Evolutionary conservation across 352 stramenopile species (phyloP), one percentile per base, ranked within the genome.

Genomic region (Phytophthora vignae): DNA sequence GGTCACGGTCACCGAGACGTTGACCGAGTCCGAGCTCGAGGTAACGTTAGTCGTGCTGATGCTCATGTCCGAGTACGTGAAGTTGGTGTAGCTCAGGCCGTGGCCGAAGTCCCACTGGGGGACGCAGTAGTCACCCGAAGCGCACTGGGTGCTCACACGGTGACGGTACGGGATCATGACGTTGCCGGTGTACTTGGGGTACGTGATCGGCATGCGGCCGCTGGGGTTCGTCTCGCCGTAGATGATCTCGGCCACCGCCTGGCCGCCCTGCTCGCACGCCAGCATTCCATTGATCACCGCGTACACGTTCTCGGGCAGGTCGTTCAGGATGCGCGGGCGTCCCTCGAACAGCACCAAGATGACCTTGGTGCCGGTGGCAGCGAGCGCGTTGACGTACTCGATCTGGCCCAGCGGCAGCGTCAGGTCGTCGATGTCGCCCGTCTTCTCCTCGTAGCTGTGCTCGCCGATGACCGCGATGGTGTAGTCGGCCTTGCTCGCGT

Each of bases 341-440:
- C 44, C 44, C 44, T 52, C 44, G n/a, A 52, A 52, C 4, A 52
- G 44, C 44, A 52, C 44, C 11, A 52, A n/a, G 14, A 52, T 52
- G 17, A 52, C 44, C 44, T 52, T 52, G 44, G 44, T 52, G 4
- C 44, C 44, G 7, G 44, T 52, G 3, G 44, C 12, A 9, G 44
- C 44, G n/a, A 52, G 17, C n/a, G 22, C 44, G 17, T 52, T 52
- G 7, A 52, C 44, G 44, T 52, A 52, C 44, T 25, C 44, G n/a
- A 52, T 52, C 44, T 52, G 44, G 7, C 44, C 44, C 7, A 15
- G 17, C 12, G 44, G 44, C n/a, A 52, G n/a, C 6, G 44, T 25
- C 44, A 52, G 44, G 15, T 52, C 44, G 15, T 52, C n/a, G n/a
- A 52, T 22, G n/a, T 52, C 44, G 25, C 44, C 44, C 11, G n/a